Evolutionary conservation across 495 filamentous ascomycete species (phyloP), one percentile per base, ranked within the genome.

Genomic region (Aspergillus sparsus): DNA sequence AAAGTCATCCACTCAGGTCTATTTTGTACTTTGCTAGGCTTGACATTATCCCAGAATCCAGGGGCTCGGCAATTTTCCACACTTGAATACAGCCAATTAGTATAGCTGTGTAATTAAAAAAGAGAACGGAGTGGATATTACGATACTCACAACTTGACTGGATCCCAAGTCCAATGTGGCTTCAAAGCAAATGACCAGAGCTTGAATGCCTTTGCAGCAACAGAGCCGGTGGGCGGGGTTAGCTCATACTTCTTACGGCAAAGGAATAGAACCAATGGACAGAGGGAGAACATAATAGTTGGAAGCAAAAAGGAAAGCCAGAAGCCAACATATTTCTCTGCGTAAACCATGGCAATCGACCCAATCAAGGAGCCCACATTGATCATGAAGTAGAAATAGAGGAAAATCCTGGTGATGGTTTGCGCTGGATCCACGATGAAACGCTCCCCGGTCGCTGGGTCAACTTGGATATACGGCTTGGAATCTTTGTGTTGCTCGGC

Each of bases 241-340:
- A 74, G 76, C 27, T 73, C 66, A 68, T 92, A 91, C 52, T 79
- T 80, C 37, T 84, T 80, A 51, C 81, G 81, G 57, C 85, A 85
- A 62, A 76, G 71, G 55, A 77, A 79, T 67, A 92, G 72, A 33
- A 90, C 79, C 2, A 82, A 10, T 2, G 86, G 87, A 62, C 83
- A 86, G 61, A 85, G 62, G 51, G 77, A 70, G 66, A 90, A 80
- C 67, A 83, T 68, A 32, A 77, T 63, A 10, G 85, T 88, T 6
- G 87, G 87, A 13, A 90, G 76, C 6, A 82, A 73, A 65, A 72
- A 90, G 1, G 87, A 77, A n/a, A 90, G 81, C 80, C 83, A 92
- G 75, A 89, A 92, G 34, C 89, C 88, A 55, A 91, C 86, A 57
- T 89, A 89, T 62, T 88, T 85, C 73, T 89, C 88, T 7, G 83